A percentile compares a stretch with the other conserved stretches of the same genome.
phyloP scores from a whole-genome alignment of 164 flowering plant species.

The Sedum album region DNA sequence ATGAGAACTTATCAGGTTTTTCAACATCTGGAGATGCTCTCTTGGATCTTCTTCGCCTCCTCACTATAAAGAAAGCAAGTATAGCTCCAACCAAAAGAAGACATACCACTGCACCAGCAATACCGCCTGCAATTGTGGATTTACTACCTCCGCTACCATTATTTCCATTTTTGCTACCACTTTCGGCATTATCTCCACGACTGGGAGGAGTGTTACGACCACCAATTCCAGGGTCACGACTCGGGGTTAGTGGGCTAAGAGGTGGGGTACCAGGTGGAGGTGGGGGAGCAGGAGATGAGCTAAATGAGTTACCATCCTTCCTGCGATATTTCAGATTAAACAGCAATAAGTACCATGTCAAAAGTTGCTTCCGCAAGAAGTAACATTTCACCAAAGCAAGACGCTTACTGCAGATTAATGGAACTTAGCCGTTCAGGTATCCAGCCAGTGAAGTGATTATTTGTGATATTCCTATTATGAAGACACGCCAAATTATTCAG shows the following conservation, averaged over 20 bases:
- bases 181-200: constrained; percentile 16
- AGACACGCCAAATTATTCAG: neutral
- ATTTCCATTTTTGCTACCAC: constrained; percentile 12
- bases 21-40: constrained; percentile 48
- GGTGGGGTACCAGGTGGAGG: constrained; percentile 90
- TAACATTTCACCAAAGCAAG: constrained; percentile 4
- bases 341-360: neutral
- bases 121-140: constrained; percentile 74
- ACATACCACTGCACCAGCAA: constrained; percentile 82
- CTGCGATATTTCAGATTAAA: constrained; percentile 28
- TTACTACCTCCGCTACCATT: constrained; percentile 22
- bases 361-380: too few species aligned
- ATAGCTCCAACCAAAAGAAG: constrained; percentile 65
- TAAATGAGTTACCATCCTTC: constrained; percentile 56
- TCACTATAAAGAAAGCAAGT: constrained; percentile 65
- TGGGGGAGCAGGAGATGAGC: constrained; percentile 80
- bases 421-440: constrained; percentile 56
- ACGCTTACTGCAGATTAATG: constrained; percentile 65
- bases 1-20: constrained; percentile 58
- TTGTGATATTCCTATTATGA: constrained; percentile 56
- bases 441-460: constrained; percentile 83
- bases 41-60: constrained; percentile 57
- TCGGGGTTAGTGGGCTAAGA: constrained; percentile 23
- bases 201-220: constrained; percentile 31
- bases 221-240: constrained; percentile 19